Evolutionary conservation across 345 rosid genomes (phyloP), one percentile per base, ranked within the genome.

Genomic region (Eutrema yunnanense): DNA sequence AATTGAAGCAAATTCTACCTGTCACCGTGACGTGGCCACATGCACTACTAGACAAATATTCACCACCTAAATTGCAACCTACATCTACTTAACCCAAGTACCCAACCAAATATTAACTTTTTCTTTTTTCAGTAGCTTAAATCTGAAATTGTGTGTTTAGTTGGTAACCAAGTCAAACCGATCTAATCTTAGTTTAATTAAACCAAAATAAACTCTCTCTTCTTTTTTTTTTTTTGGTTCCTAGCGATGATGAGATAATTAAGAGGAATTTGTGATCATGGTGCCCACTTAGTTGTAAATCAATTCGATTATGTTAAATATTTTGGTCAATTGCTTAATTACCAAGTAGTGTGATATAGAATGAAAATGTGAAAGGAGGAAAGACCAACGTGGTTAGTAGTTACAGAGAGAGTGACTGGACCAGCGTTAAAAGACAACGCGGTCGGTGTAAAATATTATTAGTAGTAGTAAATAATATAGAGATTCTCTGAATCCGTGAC

Each of bases 401-500:
- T 64, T 73, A 22, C 26, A 22, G 29, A 29, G 26, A 38, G 4
- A 58, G 74, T 47, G 48, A 70, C 19, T 22, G 67, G 29, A 19
- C 5, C n/a, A 44, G 54, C 14, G 1, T 62, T 13, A 46, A 9
- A 48, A 26, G 53, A 72, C 69, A 72, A 52, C 62, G 61, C 53
- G 54, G 4, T 26, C 19, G 4, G 37, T 6, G 49, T 73, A 64
- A 49, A 59, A 19, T 19, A 19, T 19, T 70, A 27, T 64, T 5
- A 22, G 26, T 22, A 22, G 26, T 22, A 22, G 2, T 22, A 57
- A 58, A 9, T 44, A 46, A 11, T 54, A 9, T 19, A 19, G 22
- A 19, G 33, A 62, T 10, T 12, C 44, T 43, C 42, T 65, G 57
- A 58, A 52, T 65, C 78, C 72, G 72, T 73, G 78, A 73, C 67